phyloP scores from a whole-genome alignment of 164 flowering plant genomes.

The Amborella trichopoda region DNA sequence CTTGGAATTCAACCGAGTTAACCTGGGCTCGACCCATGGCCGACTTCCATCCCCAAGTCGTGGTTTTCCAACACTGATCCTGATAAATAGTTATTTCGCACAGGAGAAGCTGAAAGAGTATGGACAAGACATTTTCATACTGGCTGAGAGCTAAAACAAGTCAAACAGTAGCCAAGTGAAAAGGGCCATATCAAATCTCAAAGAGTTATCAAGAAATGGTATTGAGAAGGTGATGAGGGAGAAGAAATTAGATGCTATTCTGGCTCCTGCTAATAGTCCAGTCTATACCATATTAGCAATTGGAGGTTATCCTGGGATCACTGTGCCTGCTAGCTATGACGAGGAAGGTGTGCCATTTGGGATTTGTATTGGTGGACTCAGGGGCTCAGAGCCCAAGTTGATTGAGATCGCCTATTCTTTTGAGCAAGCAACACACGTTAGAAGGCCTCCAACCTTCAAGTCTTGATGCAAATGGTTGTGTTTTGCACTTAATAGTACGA shows the following conservation, averaged over 20 bases:
- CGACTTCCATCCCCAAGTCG: too few species aligned
- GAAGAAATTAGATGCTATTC: conserved; percentile 31
- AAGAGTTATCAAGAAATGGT: conserved; percentile 15
- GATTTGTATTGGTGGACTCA: conserved; percentile 35
- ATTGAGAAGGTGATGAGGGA: conserved; percentile 29
- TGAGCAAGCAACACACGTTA: conserved; percentile 36
- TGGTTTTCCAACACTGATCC: neutral
- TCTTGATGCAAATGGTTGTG: too few species aligned
- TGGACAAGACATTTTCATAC: conserved; percentile 19
- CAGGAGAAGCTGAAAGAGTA: conserved; percentile 26
- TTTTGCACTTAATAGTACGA: too few species aligned
- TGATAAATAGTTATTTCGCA: neutral
- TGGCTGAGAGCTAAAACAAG: conserved; percentile 22
- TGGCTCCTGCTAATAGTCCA: conserved; percentile 17
- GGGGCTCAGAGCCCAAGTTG: conserved; percentile 30
- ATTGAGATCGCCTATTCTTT: conserved; percentile 45
- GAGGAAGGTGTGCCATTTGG: conserved; percentile 33
- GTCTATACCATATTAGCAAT: conserved; percentile 20
- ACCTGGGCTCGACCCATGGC: too few species aligned
- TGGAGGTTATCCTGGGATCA: conserved; percentile 44
- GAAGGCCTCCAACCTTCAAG: conserved; percentile 27
- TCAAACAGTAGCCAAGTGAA: conserved; percentile 14
- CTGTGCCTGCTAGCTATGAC: conserved; percentile 35
- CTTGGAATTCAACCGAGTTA: neutral
- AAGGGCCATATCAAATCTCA: conserved; percentile 13